phyloP scores from a whole-genome alignment of 1,139 yeast genomes.

The Suhomyces terraborum region DNA sequence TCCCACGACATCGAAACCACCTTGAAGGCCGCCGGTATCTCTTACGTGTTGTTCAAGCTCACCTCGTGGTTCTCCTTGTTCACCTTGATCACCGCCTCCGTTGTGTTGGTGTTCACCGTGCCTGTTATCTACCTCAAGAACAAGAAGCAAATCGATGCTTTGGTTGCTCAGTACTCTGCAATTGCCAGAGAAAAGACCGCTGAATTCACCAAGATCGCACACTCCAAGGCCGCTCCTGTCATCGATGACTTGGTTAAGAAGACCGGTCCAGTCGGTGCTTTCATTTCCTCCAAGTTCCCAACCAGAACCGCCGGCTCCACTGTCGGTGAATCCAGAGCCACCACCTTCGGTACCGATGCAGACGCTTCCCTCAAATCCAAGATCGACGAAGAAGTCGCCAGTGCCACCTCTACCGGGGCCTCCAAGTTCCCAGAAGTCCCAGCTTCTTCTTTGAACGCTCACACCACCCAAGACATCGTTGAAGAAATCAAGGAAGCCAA shows the following conservation, averaged over 20 bases:
- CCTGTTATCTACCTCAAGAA: slow-evolving; percentile 76
- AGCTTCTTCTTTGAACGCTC: slow-evolving; percentile 24
- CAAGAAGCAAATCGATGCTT: slow-evolving; percentile 80
- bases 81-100: slow-evolving; percentile 58
- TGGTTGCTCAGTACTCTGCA: slow-evolving; percentile 57
- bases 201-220: slow-evolving; percentile 53
- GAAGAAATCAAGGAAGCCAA: slow-evolving; percentile 17
- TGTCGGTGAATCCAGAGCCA: slow-evolving; percentile 50
- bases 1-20: slow-evolving; percentile 70
- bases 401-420: slow-evolving; percentile 36
- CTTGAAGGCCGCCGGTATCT: slow-evolving; percentile 66
- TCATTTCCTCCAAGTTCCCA: slow-evolving; percentile 60
- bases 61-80: slow-evolving; percentile 78
- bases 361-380: slow-evolving; percentile 21
- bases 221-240: slow-evolving; percentile 55
- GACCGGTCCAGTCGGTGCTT: slow-evolving; percentile 65
- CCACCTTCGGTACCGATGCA: slow-evolving; percentile 30
- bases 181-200: slow-evolving; percentile 57
- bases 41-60: slow-evolving; percentile 68
- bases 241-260: slow-evolving; percentile 50
- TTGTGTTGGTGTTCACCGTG: slow-evolving; percentile 66
- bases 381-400: slow-evolving; percentile 16
- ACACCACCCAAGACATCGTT: slow-evolving; percentile 16
- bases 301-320: slow-evolving; percentile 75
- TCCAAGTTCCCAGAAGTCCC: slow-evolving; percentile 54